phyloP scores from a whole-genome alignment of 1,139 yeast species.

The Scheffersomyces quercinus region DNA sequence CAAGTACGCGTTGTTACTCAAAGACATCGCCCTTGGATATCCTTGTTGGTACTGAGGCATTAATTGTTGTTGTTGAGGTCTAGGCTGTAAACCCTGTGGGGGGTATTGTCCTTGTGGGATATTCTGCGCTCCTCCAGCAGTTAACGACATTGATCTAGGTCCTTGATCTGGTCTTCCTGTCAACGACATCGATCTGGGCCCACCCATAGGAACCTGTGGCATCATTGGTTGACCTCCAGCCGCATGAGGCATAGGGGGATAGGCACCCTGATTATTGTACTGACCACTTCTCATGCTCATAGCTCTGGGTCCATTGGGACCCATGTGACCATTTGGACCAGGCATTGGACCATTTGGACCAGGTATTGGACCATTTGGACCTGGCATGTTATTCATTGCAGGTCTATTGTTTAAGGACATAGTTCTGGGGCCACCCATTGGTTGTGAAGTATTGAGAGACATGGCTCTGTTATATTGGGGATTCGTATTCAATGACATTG shows the following conservation, averaged over 20 bases:
- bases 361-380: not conserved
- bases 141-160: conserved; percentile 27
- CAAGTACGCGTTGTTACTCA: conserved; percentile 9
- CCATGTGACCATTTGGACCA: conserved; percentile 5
- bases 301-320: conserved; percentile 8
- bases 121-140: not conserved
- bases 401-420: not conserved
- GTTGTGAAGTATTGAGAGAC: conserved; percentile 20
- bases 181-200: conserved; percentile 3
- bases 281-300: conserved; percentile 6
- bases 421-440: conserved; percentile 1
- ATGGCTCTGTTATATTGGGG: conserved; percentile 27
- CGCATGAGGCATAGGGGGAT: not conserved
- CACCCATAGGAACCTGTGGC: no score
- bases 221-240: no score
- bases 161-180: conserved; percentile 2
- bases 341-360: conserved; percentile 4
- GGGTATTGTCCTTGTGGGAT: not conserved
- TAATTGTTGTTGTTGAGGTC: not conserved
- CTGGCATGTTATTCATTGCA: not conserved
- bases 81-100: not conserved
- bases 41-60: not conserved
- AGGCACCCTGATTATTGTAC: not conserved
- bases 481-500: conserved; percentile 21
- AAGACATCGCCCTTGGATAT: conserved; percentile 13